phyloP scores from a whole-genome alignment of 163 green algal genomes.

The Scenedesmus sp. region DNA sequence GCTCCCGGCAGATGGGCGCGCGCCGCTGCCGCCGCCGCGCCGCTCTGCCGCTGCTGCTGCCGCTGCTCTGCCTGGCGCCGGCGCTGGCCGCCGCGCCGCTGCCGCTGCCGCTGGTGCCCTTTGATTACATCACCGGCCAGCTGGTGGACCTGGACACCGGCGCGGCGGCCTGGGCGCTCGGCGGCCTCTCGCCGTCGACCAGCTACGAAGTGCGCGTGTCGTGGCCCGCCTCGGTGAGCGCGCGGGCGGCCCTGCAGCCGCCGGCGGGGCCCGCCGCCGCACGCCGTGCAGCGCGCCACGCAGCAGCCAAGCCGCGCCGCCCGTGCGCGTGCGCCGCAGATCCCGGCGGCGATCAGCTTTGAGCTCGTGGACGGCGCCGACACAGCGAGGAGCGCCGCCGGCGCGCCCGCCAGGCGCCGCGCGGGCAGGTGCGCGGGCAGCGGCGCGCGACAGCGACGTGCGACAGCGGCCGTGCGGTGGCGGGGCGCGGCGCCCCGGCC shows the following conservation, averaged over 20 bases:
- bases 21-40: background rate
- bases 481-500: too few relatives aligned
- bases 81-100: background rate
- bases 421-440: background rate
- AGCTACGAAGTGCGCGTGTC: conserved; percentile 60
- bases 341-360: conserved; percentile 48
- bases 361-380: conserved; percentile 11
- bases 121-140: background rate
- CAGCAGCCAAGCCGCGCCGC: too few relatives aligned
- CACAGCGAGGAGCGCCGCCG: too few relatives aligned
- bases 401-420: too few relatives aligned
- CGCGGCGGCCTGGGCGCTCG: conserved; percentile 27
- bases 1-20: too few relatives aligned
- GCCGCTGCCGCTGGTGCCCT: background rate
- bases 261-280: too few relatives aligned
- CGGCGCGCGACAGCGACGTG: too few relatives aligned
- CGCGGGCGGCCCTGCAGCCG: too few relatives aligned
- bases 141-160: conserved; percentile 26
- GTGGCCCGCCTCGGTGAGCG: conserved; percentile 58
- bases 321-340: conserved; percentile 44
- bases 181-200: conserved; percentile 33
- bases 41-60: background rate
- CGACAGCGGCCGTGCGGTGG: too few relatives aligned
- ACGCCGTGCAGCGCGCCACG: too few relatives aligned
- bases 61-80: background rate